Percentiles rank a stretch among this genome's conserved stretches.
Conservation (phyloP, 2,329 filamentous ascomycete species). For the Uncinocarpus reesii region DNA sequence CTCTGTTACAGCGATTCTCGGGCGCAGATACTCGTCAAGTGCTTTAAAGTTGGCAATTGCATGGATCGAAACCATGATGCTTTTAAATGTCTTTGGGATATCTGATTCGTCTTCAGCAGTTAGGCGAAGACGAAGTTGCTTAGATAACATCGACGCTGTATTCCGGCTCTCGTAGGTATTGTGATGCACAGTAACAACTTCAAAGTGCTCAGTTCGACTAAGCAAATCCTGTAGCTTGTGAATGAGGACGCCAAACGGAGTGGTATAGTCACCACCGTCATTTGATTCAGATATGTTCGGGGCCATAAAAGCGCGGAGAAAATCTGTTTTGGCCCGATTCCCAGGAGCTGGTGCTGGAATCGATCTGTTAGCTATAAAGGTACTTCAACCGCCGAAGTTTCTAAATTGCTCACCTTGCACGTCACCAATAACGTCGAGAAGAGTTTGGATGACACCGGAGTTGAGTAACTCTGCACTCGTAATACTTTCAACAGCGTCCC, state of each 20-base stretch:
- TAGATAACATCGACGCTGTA: conserved; percentile 89
- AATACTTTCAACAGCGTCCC: conserved; percentile 79
- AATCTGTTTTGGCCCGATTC: conserved; percentile 60
- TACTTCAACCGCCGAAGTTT: conserved; percentile 4
- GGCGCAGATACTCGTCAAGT: conserved; percentile 87
- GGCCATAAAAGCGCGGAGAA: conserved; percentile 86
- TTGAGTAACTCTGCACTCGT: conserved; percentile 90
- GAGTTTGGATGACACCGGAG: conserved; percentile 74
- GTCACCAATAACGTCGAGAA: conserved; percentile 73
- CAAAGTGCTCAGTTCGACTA: conserved; percentile 94
- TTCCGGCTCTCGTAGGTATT: conserved; percentile 47
- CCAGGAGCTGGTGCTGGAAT: neutral
- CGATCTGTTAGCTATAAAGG: neutral
- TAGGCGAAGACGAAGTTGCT: conserved; percentile 82
- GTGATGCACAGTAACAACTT: conserved; percentile 88
- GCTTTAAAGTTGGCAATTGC: conserved; percentile 97
- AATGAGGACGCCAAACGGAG: conserved; percentile 80
- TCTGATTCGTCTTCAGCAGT: conserved; percentile 59
- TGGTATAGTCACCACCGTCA: conserved; percentile 56
- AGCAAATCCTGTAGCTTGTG: conserved; percentile 92
- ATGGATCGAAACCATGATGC: conserved; percentile 97
- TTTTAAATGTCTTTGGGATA: conserved; percentile 76
- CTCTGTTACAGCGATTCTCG: conserved; percentile 73
- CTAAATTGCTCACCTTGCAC: conserved; percentile 41
- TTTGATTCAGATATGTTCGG: conserved; percentile 51